Base-by-base conservation (phyloP, 129 eudicot species). In the Artemisia argyi region DNA sequence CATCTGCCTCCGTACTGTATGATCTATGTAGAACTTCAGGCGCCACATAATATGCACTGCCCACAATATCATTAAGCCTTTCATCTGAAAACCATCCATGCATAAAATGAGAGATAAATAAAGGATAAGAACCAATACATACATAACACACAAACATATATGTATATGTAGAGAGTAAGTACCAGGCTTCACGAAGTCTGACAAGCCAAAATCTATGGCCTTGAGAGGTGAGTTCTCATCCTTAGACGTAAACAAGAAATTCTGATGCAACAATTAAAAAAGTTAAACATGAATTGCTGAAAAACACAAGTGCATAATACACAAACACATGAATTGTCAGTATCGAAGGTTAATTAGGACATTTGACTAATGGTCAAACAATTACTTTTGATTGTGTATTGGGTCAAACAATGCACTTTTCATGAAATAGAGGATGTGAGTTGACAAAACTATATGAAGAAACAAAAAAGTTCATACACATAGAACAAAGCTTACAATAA, bases 11-110 rank as follows among this genome's bases (percentile, higher is more conserved):
- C 0, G 96, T 88, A 73, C 85, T 88, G 56, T 95, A 95, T 17
- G 99, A 87, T 86, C 96, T 82, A 75, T 95, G 99, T 44, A 95
- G 71, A 61, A 95, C 99, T 88, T 95, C 99, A 47, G 99, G 99
- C 6, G 99, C 99, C 56, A 95, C 99, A 66, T 95, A 95, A 54
- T 91, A 95, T 35, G 96, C 97, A 74, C 97, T 95, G 15, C 99
- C 97, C 28, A 95, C 99, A 3, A 95, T 95, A 65, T 95, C 99
- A 72, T 95, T 91, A 14, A 95, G 91, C 78, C 86, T 95, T 82
- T 95, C 96, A 81, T 90, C 99, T 95, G 88, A 65, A 83, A 74
- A 68, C 44, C 82, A 46, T 73, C 46, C 28, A 61, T 22, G 56
- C 30, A 26, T 46, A 57, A 52, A 55, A 68, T 39, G 14, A 55